A percentile compares a stretch with the other conserved stretches of the same genome.
Conservation (phyloP, 2,329 filamentous ascomycete genomes). For the Aureobasidium zeae region DNA sequence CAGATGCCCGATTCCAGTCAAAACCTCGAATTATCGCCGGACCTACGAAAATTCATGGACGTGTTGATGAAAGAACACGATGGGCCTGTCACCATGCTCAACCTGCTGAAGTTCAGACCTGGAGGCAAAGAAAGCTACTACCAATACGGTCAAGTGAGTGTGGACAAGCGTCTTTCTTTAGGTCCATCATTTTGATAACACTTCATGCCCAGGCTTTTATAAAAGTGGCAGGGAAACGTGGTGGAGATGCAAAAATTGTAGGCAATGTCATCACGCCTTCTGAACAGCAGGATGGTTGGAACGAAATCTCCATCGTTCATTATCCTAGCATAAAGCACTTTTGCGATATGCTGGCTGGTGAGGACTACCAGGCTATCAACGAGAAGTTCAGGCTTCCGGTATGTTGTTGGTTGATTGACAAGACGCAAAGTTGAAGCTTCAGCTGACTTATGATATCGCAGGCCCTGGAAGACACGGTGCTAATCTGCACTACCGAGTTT, state of each 20-base stretch:
- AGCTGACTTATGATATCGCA: too few species aligned
- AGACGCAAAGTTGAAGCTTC: not conserved
- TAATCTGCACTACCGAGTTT: constrained; percentile 30
- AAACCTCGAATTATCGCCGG: constrained; percentile 46
- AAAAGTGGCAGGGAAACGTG: constrained; percentile 29
- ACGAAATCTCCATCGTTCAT: constrained; percentile 56
- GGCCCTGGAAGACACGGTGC: constrained; percentile 29
- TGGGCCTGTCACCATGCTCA: constrained; percentile 52
- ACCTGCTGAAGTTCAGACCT: constrained; percentile 51
- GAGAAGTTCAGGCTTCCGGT: constrained; percentile 40
- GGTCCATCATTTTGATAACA: not conserved
- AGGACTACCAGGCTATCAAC: constrained; percentile 53
- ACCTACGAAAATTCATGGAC: constrained; percentile 44
- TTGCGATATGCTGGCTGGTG: constrained; percentile 49
- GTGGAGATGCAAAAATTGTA: constrained; percentile 53
- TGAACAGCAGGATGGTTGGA: constrained; percentile 35
- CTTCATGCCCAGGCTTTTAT: constrained; percentile 19
- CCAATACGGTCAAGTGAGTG: constrained; percentile 44
- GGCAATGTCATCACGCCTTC: constrained; percentile 44
- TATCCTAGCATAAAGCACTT: constrained; percentile 55
- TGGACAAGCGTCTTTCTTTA: constrained; percentile 32
- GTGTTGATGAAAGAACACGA: constrained; percentile 27
- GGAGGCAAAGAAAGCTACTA: constrained; percentile 44
- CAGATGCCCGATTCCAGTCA: constrained; percentile 33
- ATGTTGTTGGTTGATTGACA: constrained; percentile 22